phyloP scores from a whole-genome alignment of 1,284 basidiomycete genomes.

The Cronartium quercuum region DNA sequence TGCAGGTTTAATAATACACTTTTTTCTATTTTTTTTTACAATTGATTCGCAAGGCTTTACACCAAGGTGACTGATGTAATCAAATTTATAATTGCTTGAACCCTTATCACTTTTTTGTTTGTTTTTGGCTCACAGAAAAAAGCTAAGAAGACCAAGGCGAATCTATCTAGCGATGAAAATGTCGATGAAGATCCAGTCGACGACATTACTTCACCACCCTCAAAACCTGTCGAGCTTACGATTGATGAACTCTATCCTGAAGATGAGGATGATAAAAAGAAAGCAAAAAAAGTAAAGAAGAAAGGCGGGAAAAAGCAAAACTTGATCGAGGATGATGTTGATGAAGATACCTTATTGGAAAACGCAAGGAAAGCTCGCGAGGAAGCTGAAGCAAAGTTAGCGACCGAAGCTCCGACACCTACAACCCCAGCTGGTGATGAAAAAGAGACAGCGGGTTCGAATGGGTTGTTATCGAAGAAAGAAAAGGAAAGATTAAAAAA shows the following conservation, averaged over 20 bases:
- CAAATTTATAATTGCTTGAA: neutral
- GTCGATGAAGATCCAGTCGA: neutral
- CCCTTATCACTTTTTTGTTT: neutral
- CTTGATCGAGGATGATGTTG: constrained; percentile 5
- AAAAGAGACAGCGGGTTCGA: constrained; percentile 47
- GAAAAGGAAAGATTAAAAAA: constrained; percentile 92
- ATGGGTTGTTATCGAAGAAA: constrained; percentile 73
- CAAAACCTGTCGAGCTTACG: neutral
- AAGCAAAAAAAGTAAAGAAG: constrained; percentile 25
- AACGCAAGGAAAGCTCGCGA: constrained; percentile 28
- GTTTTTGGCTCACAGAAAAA: neutral
- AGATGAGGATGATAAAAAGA: constrained; percentile 5
- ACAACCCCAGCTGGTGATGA: constrained; percentile 49
- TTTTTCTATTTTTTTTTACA: neutral
- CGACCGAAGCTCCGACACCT: neutral
- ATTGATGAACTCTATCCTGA: constrained; percentile 36
- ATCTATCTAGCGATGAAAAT: neutral
- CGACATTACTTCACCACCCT: too few species aligned
- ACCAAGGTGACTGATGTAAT: neutral
- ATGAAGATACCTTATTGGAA: constrained; percentile 34
- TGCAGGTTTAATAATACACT: neutral
- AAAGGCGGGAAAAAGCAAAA: neutral
- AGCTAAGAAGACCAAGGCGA: neutral
- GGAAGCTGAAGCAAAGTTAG: constrained; percentile 29
- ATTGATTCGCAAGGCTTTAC: neutral